These are phyloP conservation scores for Ophidiomyces ophidiicola DNA, from an alignment of 2,329 filamentous ascomycete genomes.

Conservation along the genomic window DNA sequence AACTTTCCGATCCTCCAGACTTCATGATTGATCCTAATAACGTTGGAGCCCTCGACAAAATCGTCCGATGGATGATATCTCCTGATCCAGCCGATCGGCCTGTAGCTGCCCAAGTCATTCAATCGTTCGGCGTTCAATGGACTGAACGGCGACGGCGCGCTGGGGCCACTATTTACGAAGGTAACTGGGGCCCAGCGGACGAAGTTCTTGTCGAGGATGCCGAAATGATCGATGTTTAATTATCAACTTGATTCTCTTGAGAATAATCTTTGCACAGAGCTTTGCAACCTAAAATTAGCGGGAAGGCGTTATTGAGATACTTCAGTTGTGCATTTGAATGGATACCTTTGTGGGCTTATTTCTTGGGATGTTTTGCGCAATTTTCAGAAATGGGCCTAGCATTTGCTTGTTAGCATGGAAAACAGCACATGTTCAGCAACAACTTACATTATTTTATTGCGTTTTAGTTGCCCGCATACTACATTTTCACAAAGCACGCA, in stretches of 20 bases:
- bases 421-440: background rate
- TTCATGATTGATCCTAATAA: slow-evolving; percentile 79
- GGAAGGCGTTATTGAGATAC: background rate
- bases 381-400: slow-evolving; percentile 6
- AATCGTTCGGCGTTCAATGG: slow-evolving; percentile 65
- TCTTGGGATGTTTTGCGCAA: slow-evolving; percentile 5
- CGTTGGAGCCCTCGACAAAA: slow-evolving; percentile 62
- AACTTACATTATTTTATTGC: slow-evolving; percentile 9
- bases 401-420: slow-evolving; percentile 7
- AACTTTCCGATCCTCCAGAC: slow-evolving; percentile 57
- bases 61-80: slow-evolving; percentile 80
- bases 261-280: background rate
- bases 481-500: slow-evolving; percentile 6
- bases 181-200: slow-evolving; percentile 78
- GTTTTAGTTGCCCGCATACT: background rate
- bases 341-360: slow-evolving; percentile 8
- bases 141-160: slow-evolving; percentile 63
- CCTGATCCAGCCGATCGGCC: slow-evolving; percentile 64
- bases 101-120: slow-evolving; percentile 58
- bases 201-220: slow-evolving; percentile 47
- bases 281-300: slow-evolving; percentile 1
- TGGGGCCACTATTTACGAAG: slow-evolving; percentile 90
- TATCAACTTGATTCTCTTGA: background rate
- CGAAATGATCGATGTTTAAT: slow-evolving; percentile 52
- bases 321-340: slow-evolving; percentile 6